These are phyloP conservation scores for Trichoderma parareesei DNA, from an alignment of 495 filamentous ascomycete species.

Conservation along the genomic window DNA sequence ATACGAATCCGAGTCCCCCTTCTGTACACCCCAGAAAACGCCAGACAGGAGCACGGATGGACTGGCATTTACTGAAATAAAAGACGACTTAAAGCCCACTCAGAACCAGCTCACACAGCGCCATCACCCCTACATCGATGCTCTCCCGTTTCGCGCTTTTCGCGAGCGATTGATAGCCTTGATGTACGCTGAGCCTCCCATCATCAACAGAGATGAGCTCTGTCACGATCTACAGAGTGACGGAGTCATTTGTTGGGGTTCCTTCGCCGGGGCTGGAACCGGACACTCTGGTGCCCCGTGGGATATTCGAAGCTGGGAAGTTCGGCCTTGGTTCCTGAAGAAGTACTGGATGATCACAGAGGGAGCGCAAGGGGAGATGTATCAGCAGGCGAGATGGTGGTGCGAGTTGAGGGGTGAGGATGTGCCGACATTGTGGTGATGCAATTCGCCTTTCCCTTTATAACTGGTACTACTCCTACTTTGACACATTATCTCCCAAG, in stretches of 20 bases:
- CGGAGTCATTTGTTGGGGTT: slow-evolving; percentile 20
- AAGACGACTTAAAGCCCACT: not conserved
- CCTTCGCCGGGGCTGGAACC: slow-evolving; percentile 3
- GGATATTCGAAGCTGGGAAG: slow-evolving; percentile 17
- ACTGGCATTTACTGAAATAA: not conserved
- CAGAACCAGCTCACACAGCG: not conserved
- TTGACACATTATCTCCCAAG: not conserved
- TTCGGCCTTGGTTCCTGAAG: slow-evolving; percentile 16
- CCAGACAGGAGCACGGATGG: not conserved
- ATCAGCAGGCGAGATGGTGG: slow-evolving; percentile 4
- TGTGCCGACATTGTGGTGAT: not conserved
- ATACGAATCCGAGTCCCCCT: not conserved
- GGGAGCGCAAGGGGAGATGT: slow-evolving; percentile 13
- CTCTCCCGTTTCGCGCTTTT: not conserved
- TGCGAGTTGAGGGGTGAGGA: slow-evolving; percentile 8
- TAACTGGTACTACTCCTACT: not conserved
- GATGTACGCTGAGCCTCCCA: slow-evolving; percentile 12
- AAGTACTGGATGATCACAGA: slow-evolving; percentile 16
- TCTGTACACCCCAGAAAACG: not conserved
- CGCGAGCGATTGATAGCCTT: not conserved
- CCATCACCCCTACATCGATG: not conserved
- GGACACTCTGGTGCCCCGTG: slow-evolving; percentile 14
- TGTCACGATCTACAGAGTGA: slow-evolving; percentile 19
- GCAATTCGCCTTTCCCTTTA: not conserved
- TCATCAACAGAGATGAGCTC: slow-evolving; percentile 18